Conservation (phyloP, 306 rosid genomes). For the Hippophae rhamnoides region DNA sequence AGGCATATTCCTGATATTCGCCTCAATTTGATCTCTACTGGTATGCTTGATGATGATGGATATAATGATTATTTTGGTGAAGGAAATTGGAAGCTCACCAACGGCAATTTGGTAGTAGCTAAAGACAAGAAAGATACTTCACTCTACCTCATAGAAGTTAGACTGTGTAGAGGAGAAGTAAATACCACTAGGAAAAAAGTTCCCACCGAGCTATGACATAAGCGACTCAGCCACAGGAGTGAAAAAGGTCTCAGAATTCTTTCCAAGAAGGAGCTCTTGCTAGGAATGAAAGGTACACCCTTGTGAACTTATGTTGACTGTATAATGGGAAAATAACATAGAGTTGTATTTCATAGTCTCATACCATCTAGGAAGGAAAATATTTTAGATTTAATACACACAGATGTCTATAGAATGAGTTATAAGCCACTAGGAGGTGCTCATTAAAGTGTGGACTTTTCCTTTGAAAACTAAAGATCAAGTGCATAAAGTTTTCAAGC, state of each 20-base stretch:
- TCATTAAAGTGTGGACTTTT: neutral
- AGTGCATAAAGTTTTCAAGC: neutral
- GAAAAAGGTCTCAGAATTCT: neutral
- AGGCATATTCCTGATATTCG: no score
- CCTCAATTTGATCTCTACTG: no score
- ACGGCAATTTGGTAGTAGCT: neutral
- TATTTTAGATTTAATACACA: neutral
- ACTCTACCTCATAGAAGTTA: neutral
- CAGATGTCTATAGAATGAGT: neutral
- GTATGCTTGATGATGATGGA: no score
- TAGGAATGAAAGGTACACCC: no score
- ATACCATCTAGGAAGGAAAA: neutral
- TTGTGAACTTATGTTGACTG: no score
- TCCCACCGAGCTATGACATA: neutral
- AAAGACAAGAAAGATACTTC: no score
- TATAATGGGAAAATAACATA: neutral
- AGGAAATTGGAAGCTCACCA: constrained; percentile 4
- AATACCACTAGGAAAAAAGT: neutral
- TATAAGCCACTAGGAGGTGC: neutral
- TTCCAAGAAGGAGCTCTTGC: no score
- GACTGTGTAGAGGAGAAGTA: neutral
- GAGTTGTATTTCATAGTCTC: neutral
- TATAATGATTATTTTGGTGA: neutral
- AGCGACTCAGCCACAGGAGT: neutral
- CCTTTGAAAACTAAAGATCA: constrained; percentile 1